Conservation (phyloP, 139 green algal species). For the Chlamydomonas urium region DNA sequence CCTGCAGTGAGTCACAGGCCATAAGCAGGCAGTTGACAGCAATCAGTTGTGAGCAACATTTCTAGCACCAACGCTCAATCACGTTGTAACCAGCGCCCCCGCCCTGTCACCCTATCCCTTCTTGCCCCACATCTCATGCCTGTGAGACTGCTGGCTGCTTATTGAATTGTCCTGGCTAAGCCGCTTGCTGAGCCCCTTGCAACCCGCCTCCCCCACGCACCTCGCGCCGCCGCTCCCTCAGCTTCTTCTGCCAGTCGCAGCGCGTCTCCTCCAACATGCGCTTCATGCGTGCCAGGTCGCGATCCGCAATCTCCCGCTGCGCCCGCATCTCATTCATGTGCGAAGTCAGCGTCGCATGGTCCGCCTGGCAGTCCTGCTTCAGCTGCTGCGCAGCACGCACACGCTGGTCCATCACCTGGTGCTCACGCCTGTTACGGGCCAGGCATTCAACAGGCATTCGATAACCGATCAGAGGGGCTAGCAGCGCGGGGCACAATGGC, state of each 20-base stretch:
- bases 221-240: constrained; percentile 66
- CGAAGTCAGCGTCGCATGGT: constrained; percentile 59
- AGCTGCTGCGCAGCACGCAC: constrained; percentile 54
- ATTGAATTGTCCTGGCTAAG: too few relatives aligned
- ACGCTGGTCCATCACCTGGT: constrained; percentile 63
- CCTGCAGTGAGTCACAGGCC: constrained; percentile 30
- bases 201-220: constrained; percentile 26
- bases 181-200: not conserved
- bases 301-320: constrained; percentile 69
- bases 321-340: constrained; percentile 66
- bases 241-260: constrained; percentile 65
- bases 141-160: too few relatives aligned
- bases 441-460: too few relatives aligned
- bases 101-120: not conserved
- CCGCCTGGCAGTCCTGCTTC: constrained; percentile 60
- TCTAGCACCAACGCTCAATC: not conserved
- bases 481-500: too few relatives aligned
- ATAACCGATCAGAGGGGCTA: too few relatives aligned
- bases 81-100: not conserved
- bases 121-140: not conserved
- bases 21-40: not conserved
- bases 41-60: not conserved
- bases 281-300: constrained; percentile 58
- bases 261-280: constrained; percentile 62
- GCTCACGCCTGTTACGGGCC: constrained; percentile 73